Percentiles rank a stretch among this genome's conserved stretches.
These are phyloP conservation scores for Pichia manshurica DNA, from an alignment of 805 yeast species.

Conservation along the genomic window DNA sequence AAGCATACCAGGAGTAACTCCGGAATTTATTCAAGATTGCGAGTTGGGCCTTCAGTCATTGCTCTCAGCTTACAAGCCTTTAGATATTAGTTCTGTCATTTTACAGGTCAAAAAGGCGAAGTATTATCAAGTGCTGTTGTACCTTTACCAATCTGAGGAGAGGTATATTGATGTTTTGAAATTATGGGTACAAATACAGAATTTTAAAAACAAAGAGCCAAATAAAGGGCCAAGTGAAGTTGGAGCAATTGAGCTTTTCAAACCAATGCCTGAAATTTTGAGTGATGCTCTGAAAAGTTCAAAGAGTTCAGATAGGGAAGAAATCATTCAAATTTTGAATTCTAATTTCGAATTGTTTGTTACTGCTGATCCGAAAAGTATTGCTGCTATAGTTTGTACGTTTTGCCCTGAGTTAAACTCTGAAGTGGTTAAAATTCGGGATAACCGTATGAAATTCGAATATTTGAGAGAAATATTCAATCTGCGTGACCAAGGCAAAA, in stretches of 20 bases:
- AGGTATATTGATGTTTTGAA: slow-evolving; percentile 48
- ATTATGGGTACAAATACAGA: slow-evolving; percentile 39
- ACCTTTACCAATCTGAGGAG: slow-evolving; percentile 49
- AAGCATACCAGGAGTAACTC: slow-evolving; percentile 13
- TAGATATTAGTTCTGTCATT: slow-evolving; percentile 43
- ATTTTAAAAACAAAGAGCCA: not conserved
- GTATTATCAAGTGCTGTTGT: slow-evolving; percentile 53
- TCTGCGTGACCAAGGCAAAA: slow-evolving; percentile 13
- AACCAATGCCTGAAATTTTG: slow-evolving; percentile 27
- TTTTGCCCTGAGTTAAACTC: slow-evolving; percentile 37
- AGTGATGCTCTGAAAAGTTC: slow-evolving; percentile 21
- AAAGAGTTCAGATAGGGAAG: slow-evolving; percentile 14
- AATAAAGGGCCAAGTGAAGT: not conserved
- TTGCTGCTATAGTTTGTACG: slow-evolving; percentile 34
- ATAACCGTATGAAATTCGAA: slow-evolving; percentile 23
- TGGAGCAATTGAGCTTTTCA: slow-evolving; percentile 18
- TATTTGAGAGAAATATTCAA: slow-evolving; percentile 33
- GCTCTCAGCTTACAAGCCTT: slow-evolving; percentile 59
- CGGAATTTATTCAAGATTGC: slow-evolving; percentile 37
- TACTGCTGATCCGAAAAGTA: slow-evolving; percentile 28
- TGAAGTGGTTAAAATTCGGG: slow-evolving; percentile 30
- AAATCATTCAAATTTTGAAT: slow-evolving; percentile 25
- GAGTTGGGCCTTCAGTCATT: slow-evolving; percentile 74
- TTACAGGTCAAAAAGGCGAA: slow-evolving; percentile 47
- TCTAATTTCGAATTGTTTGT: slow-evolving; percentile 28